Conservation (phyloP, 306 rosid genomes). For the Cercis canadensis region DNA sequence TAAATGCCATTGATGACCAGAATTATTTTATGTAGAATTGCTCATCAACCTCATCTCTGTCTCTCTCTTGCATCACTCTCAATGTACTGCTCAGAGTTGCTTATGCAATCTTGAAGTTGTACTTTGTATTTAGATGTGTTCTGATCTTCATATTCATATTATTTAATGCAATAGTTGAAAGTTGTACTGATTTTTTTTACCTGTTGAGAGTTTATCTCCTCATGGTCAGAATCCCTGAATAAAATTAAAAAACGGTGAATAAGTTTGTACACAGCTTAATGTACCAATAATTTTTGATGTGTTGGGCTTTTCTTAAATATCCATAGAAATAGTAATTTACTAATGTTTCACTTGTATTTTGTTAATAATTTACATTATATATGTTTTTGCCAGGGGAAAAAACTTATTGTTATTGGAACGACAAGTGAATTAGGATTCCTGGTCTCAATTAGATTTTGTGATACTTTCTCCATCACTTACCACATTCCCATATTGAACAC, state of each 20-base stretch:
- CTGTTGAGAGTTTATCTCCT: constrained; percentile 34
- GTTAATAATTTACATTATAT: constrained; percentile 23
- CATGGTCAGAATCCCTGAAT: constrained; percentile 29
- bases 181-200: constrained; percentile 21
- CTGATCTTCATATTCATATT: background rate
- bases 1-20: constrained; percentile 7
- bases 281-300: background rate
- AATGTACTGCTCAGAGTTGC: constrained; percentile 8
- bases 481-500: constrained; percentile 74
- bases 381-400: constrained; percentile 74
- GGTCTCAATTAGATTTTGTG: constrained; percentile 78
- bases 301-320: background rate
- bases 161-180: background rate
- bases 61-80: background rate
- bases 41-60: background rate
- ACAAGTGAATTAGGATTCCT: constrained; percentile 88
- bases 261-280: background rate
- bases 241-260: constrained; percentile 14
- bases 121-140: constrained; percentile 22
- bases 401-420: constrained; percentile 89
- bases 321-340: constrained; percentile 12
- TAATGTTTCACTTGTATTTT: constrained; percentile 1
- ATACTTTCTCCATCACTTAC: constrained; percentile 79
- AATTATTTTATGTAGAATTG: constrained; percentile 8
- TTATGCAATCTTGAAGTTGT: constrained; percentile 23